Evolutionary conservation across 768 basidiomycete species (phyloP), one percentile per base, ranked within the genome.

Genomic region (Podaxis mareebaensis): DNA sequence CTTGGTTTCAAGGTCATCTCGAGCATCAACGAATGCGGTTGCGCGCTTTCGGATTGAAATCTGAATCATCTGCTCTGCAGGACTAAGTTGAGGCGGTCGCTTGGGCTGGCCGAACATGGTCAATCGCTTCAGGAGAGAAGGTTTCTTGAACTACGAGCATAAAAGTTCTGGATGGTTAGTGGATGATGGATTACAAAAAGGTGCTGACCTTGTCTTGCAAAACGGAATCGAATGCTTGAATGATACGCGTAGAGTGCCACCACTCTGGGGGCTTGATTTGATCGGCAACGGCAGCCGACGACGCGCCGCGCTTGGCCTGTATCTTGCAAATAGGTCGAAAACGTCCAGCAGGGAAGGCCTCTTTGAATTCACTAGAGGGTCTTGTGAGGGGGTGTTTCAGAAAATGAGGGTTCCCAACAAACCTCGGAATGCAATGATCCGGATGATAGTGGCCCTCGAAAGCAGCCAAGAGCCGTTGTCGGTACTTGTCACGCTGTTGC

Each of bases 1-100:
- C 82, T 95, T 96, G 52, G 92, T 92, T 79, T 96, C 95, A 24
- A 96, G 85, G 69, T 95, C 94, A 73, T 96, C 95, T 39, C 95
- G 84, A 11, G 94, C 92, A 71, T 96, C 94, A 44, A 96, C 93
- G 68, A 96, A 96, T 40, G 93, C 93, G 3, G 90, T 91, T n/a
- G 95, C 95, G 46, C 95, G 90, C 73, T 92, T 92, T 67, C 95
- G 89, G 73, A 97, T 95, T 58, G 94, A 93, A 53, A 83, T 81
- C 73, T 95, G 93, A 65, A 95, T 90, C 63, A 87, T 81, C 74
- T 93, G 91, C 72, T 97, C 95, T 0, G 94, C 93, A 12, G 78
- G 77, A 30, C 88, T 91, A 52, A 96, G 79, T 67, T 85, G 85
- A 30, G 91, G 92, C 24, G 87, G 82, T 20, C 89, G 85, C 67